Evolutionary conservation across 257 asterid genomes (phyloP), one percentile per base, ranked within the genome.

Genomic region (Solanum clarkiae): DNA sequence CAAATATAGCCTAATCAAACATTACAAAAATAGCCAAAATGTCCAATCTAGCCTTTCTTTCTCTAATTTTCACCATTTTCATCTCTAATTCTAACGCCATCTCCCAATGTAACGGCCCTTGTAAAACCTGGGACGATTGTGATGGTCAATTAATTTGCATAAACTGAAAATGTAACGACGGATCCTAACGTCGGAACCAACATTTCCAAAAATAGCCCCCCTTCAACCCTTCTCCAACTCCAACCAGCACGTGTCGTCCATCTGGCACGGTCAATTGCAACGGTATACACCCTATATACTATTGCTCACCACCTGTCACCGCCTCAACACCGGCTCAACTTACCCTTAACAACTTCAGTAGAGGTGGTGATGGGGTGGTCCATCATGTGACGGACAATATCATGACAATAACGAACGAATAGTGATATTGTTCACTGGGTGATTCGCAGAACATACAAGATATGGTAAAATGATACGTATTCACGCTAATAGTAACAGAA

Each of bases 341-440:
- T 4, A 90, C 93, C 2, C 13, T 54, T 57, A 91, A 91, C 42
- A 87, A 88, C 80, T 89, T 92, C 80, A 85, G 90, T 3, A 55
- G 24, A 10, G 92, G 92, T 2, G 92, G 93, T 1, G 92, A 91
- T 1, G 90, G 0, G 91, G 92, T 0, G 90, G 79, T 4, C 75
- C 88, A 13, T 86, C 91, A 84, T 92, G 92, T 32, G 92, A 92
- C 32, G 59, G 18, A 1, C 7, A 12, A 10, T 88, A 55, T 86
- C 91, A 92, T 70, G 16, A 51, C 4, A 89, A 89, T 4, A 26
- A 40, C 24, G 91, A 90, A 65, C 57, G 53, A 0, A 68, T 91
- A 8, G 94, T 92, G 4, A 91, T 93, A 56, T 42, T 92, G 60
- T 92, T 93, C 10, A 90, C 93, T 0, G 91, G 92, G 4, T 92